Evolutionary conservation across 768 basidiomycete genomes (phyloP).

Genomic region (Paxillus ammoniavirescens): DNA sequence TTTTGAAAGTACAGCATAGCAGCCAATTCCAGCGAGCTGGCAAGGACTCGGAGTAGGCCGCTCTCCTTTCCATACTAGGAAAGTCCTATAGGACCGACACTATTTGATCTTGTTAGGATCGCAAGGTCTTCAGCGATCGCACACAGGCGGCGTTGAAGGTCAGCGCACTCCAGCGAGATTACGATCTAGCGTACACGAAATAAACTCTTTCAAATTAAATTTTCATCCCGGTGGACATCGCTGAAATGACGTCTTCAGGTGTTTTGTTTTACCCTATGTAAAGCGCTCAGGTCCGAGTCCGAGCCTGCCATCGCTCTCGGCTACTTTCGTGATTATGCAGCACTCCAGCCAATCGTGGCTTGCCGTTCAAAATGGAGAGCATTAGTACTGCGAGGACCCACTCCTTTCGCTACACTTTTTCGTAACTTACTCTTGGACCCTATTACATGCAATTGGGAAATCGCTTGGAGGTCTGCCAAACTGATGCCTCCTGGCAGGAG

Average conservation of each 20-base stretch:
- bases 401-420: conserved; percentile 1
- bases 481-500: conserved; percentile 1
- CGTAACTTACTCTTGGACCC: conserved; percentile 10
- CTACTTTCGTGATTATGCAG: not conserved
- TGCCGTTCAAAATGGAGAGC: not conserved
- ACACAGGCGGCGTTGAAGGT: not conserved
- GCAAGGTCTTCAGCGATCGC: not conserved
- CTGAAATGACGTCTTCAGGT: not conserved
- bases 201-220: not conserved
- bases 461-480: conserved; percentile 2
- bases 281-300: not conserved
- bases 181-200: not conserved
- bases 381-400: not conserved
- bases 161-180: not conserved
- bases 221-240: conserved; percentile 6
- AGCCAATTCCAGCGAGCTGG: not conserved
- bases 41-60: too few species aligned
- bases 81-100: not conserved
- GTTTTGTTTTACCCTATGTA: not conserved
- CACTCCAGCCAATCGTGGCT: not conserved
- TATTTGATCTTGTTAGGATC: conserved; percentile 2
- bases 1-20: not conserved
- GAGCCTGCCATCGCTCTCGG: not conserved
- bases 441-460: conserved; percentile 6
- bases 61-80: not conserved